A percentile compares a stretch with the other conserved stretches of the same genome.
These are phyloP conservation scores for Angomonas deanei DNA, from an alignment of 208 protist genomes.

Conservation along the genomic window DNA sequence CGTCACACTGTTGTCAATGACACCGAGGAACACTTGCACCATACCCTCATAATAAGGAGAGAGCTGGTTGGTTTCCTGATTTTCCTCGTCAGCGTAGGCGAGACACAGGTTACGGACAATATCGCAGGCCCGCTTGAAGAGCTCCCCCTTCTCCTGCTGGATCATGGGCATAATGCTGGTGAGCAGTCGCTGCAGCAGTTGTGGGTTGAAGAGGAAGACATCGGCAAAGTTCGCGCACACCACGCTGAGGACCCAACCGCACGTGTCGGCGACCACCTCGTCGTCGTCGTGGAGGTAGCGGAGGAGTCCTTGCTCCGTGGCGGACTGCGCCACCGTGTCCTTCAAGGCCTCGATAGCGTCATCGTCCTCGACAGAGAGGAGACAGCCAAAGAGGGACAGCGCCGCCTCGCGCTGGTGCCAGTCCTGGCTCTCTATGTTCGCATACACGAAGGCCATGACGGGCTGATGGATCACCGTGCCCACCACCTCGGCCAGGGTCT, in stretches of 20 bases:
- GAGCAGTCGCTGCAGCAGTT: constrained; percentile 65
- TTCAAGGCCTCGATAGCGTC: constrained; percentile 54
- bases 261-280: constrained; percentile 89
- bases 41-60: constrained; percentile 84
- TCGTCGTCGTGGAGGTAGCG: constrained; percentile 80
- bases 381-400: constrained; percentile 94
- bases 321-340: constrained; percentile 83
- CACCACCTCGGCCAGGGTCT: constrained; percentile 80
- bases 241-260: constrained; percentile 92
- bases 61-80: constrained; percentile 70
- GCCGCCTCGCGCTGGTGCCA: constrained; percentile 96
- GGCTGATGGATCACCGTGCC: constrained; percentile 56
- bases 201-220: constrained; percentile 47
- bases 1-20: constrained; percentile 73
- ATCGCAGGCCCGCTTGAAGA: constrained; percentile 91
- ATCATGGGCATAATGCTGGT: constrained; percentile 69
- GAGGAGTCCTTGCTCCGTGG: constrained; percentile 83
- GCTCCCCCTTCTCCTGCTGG: constrained; percentile 32
- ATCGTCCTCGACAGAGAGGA: constrained; percentile 91
- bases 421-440: constrained; percentile 84
- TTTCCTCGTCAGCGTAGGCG: constrained; percentile 70
- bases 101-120: constrained; percentile 93
- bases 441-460: constrained; percentile 93
- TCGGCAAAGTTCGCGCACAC: constrained; percentile 91
- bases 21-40: constrained; percentile 47